These are phyloP conservation scores for Calamus simplicifolius DNA, from an alignment of 176 grass and related monocot genomes.

Conservation along the genomic window DNA sequence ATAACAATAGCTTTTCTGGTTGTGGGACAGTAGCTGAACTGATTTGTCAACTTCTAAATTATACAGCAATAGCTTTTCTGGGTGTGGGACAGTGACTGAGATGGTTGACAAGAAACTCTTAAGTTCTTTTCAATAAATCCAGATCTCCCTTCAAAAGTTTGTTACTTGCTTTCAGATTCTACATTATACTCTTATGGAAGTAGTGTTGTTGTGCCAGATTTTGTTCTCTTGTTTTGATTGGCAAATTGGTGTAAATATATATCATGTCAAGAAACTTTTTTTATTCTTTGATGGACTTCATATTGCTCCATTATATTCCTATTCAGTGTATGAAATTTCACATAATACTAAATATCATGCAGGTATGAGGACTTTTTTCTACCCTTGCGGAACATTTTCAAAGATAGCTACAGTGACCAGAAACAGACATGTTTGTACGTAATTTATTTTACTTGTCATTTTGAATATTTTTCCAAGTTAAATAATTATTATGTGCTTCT, in stretches of 20 bases:
- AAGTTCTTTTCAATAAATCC: too few species aligned
- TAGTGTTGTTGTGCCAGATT: neutral
- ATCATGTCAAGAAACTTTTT: constrained; percentile 5
- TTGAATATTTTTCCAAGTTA: neutral
- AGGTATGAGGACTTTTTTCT: constrained; percentile 92
- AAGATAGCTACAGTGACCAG: constrained; percentile 72
- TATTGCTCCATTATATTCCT: neutral
- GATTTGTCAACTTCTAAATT: too few species aligned
- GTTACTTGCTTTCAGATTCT: too few species aligned
- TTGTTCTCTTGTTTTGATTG: neutral
- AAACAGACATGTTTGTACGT: constrained; percentile 77
- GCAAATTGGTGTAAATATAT: neutral
- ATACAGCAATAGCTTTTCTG: too few species aligned
- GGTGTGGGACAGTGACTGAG: too few species aligned
- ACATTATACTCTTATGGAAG: neutral
- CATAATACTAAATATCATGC: neutral
- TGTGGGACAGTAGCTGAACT: too few species aligned
- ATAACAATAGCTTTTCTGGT: too few species aligned
- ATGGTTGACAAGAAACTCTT: too few species aligned
- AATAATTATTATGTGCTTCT: neutral
- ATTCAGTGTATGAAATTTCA: too few species aligned
- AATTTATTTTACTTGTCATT: constrained; percentile 8
- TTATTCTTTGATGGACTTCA: constrained; percentile 8
- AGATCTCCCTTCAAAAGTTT: too few species aligned
- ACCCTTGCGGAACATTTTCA: constrained; percentile 93